phyloP scores from a whole-genome alignment of 768 basidiomycete genomes.

The Rhodotorula toruloides region DNA sequence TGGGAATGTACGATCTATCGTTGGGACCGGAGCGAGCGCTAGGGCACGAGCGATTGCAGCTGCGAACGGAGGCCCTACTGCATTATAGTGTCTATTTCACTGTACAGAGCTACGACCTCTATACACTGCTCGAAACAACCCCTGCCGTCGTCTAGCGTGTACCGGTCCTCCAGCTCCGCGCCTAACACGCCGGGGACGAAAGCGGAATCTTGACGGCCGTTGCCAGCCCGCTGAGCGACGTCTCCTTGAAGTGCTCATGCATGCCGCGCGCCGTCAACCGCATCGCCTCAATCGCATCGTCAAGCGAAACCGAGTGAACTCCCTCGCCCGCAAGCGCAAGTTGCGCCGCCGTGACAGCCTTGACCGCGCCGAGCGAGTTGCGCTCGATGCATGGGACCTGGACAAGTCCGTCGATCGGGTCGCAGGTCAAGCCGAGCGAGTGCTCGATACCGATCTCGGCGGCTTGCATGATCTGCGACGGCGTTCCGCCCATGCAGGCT shows the following conservation, averaged over 20 bases:
- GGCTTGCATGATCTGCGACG: slow-evolving; percentile 45
- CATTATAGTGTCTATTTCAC: neutral
- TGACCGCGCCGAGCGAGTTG: slow-evolving; percentile 45
- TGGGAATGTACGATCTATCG: too few species aligned
- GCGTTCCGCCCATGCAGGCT: slow-evolving; percentile 74
- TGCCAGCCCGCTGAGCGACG: slow-evolving; percentile 66
- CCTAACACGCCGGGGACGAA: slow-evolving; percentile 71
- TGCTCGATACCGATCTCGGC: slow-evolving; percentile 73
- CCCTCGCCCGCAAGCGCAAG: slow-evolving; percentile 79
- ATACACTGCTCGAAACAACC: too few species aligned
- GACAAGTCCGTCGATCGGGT: slow-evolving; percentile 77
- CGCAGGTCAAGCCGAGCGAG: slow-evolving; percentile 63
- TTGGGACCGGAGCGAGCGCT: neutral
- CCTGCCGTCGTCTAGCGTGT: too few species aligned
- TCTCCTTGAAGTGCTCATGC: slow-evolving; percentile 79
- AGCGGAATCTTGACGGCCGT: slow-evolving; percentile 70
- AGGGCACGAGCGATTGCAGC: too few species aligned
- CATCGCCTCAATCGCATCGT: slow-evolving; percentile 96
- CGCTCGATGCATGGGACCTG: slow-evolving; percentile 80
- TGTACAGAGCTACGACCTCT: rapidly evolving
- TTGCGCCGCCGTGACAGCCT: slow-evolving; percentile 60
- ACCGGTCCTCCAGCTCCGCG: too few species aligned
- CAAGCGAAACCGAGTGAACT: slow-evolving; percentile 76
- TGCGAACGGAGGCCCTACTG: neutral
- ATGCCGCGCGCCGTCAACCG: slow-evolving; percentile 79